These are phyloP conservation scores for Sporothrix pallida DNA, from an alignment of 2,329 filamentous ascomycete genomes.

Conservation along the genomic window DNA sequence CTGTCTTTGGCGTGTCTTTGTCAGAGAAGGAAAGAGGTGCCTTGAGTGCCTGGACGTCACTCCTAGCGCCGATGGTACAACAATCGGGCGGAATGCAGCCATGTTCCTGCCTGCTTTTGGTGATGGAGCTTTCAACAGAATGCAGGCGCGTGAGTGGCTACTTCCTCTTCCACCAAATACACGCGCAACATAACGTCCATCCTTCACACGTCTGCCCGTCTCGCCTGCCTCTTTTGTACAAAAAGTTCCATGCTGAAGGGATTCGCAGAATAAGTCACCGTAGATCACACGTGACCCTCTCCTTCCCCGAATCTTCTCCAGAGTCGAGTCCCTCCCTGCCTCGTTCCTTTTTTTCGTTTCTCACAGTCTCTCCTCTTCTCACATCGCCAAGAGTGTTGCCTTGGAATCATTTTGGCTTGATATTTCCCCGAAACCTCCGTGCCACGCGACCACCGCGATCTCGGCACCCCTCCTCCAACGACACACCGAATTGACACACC, in stretches of 20 bases:
- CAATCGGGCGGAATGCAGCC: not conserved
- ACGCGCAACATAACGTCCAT: not conserved
- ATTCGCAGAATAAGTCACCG: not conserved
- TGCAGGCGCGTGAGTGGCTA: conserved; percentile 13
- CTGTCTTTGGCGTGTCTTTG: too few species aligned
- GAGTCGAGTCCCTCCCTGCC: too few species aligned
- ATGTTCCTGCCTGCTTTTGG: not conserved
- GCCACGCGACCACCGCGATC: not conserved
- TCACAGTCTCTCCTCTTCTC: not conserved
- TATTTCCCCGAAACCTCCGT: conserved; percentile 8
- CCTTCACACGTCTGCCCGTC: not conserved
- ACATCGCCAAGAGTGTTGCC: conserved; percentile 4
- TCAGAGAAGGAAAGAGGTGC: too few species aligned
- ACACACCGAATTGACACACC: not conserved
- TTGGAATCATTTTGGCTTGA: not conserved
- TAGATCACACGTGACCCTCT: conserved; percentile 8
- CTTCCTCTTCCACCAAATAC: not conserved
- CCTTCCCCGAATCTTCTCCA: not conserved
- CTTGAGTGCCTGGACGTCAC: not conserved
- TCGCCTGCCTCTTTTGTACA: conserved; percentile 12
- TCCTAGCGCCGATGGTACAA: conserved; percentile 7
- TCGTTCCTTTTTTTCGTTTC: not conserved
- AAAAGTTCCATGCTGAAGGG: not conserved
- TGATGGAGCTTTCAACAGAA: not conserved
- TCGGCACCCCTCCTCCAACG: not conserved